Evolutionary conservation across 495 filamentous ascomycete species (phyloP).

Genomic region (Penicillium bovifimosum): DNA sequence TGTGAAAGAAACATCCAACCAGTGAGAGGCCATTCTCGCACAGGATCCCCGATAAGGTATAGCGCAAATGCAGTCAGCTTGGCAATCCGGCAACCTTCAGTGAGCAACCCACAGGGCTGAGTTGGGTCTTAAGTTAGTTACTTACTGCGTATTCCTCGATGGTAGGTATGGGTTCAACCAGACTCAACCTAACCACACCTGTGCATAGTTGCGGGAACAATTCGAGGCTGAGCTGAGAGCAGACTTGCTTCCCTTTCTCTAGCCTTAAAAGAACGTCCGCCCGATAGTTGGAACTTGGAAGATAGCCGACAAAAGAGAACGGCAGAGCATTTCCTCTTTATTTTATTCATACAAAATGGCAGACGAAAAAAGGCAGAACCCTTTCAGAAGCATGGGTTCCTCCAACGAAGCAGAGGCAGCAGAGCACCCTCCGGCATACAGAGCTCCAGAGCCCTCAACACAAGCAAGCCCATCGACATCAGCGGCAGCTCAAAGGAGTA

Average conservation of each 20-base stretch:
- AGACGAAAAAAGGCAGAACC: conserved; percentile 6
- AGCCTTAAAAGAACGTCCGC: neutral
- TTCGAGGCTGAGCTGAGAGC: conserved; percentile 3
- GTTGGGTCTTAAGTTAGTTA: neutral
- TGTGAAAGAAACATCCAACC: neutral
- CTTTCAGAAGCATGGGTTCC: neutral
- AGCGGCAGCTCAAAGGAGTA: neutral
- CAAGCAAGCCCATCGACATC: neutral
- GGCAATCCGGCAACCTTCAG: neutral
- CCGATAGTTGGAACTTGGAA: neutral
- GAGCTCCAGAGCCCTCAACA: neutral
- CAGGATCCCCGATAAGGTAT: conserved; percentile 2
- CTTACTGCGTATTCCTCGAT: neutral
- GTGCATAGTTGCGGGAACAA: neutral
- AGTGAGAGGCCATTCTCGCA: conserved; percentile 4
- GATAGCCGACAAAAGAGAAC: neutral
- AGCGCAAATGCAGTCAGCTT: neutral
- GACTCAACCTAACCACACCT: neutral
- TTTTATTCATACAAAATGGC: neutral
- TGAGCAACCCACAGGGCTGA: neutral
- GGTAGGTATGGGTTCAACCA: neutral
- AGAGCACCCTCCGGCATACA: conserved; percentile 4
- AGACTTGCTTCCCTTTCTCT: neutral
- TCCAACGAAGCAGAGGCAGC: neutral
- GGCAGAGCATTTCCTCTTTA: neutral